These are phyloP conservation scores for Rhodamnia argentea DNA, from an alignment of 345 rosid genomes.

Conservation along the genomic window DNA sequence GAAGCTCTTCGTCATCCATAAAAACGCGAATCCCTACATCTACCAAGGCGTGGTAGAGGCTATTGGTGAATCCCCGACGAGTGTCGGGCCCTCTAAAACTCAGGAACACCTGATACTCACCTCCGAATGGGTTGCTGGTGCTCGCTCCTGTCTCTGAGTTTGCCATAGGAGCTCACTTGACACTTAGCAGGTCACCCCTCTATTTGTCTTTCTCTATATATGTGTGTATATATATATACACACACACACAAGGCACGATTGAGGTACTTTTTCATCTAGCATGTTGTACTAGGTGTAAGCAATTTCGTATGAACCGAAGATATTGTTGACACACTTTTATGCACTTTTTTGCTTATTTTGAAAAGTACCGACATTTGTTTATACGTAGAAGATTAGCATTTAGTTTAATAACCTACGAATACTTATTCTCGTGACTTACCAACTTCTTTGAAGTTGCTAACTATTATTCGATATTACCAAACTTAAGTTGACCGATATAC, in stretches of 20 bases:
- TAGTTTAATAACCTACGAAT: neutral
- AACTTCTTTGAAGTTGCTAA: neutral
- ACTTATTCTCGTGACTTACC: neutral
- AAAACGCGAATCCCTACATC: neutral
- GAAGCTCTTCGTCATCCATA: neutral
- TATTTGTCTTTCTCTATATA: neutral
- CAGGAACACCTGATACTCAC: neutral
- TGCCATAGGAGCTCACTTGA: neutral
- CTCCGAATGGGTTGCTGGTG: neutral
- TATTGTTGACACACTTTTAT: neutral
- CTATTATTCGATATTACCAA: neutral
- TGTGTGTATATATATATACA: too few species aligned
- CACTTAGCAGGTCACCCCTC: neutral
- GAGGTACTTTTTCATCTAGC: neutral
- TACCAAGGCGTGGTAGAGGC: neutral
- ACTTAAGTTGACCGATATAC: neutral
- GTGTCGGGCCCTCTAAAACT: neutral
- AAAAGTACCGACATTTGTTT: neutral
- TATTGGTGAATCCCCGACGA: neutral
- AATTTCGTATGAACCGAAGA: neutral
- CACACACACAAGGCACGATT: neutral
- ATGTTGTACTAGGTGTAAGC: neutral
- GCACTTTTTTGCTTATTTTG: neutral
- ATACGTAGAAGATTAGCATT: neutral
- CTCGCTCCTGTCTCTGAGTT: neutral